These are phyloP conservation scores for Naganishia antarctica DNA, from an alignment of 768 basidiomycete genomes.

Conservation along the genomic window DNA sequence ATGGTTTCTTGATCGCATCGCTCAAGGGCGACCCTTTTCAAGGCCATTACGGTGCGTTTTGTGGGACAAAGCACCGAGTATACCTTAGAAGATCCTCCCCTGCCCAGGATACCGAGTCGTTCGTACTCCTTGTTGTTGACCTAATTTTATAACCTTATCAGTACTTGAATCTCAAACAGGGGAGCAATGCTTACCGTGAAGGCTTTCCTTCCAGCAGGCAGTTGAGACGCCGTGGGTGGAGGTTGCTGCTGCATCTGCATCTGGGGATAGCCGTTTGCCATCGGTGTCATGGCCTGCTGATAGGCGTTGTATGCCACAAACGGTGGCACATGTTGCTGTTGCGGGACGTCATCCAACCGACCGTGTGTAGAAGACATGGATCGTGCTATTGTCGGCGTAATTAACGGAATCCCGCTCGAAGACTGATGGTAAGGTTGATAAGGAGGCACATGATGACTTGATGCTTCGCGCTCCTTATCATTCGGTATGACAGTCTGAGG, in stretches of 20 bases:
- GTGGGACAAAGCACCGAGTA: constrained; percentile 76
- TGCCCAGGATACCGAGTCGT: constrained; percentile 81
- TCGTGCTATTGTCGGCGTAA: neutral
- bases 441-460: neutral
- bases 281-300: constrained; percentile 3
- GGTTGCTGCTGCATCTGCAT: constrained; percentile 23
- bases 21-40: constrained; percentile 88
- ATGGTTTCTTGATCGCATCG: constrained; percentile 83
- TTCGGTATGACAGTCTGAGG: too few relatives aligned
- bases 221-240: constrained; percentile 22
- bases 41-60: constrained; percentile 70
- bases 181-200: constrained; percentile 35
- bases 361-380: neutral
- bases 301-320: constrained; percentile 18
- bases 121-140: constrained; percentile 80
- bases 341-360: neutral
- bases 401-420: neutral
- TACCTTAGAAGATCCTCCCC: constrained; percentile 91
- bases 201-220: constrained; percentile 33
- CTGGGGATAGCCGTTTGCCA: neutral
- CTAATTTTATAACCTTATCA: constrained; percentile 35
- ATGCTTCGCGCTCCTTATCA: neutral
- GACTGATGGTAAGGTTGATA: constrained; percentile 5
- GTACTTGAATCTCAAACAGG: neutral
- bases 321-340: neutral